These are phyloP conservation scores for Cicer yamashitae DNA, from an alignment of 306 rosid genomes.

Conservation along the genomic window DNA sequence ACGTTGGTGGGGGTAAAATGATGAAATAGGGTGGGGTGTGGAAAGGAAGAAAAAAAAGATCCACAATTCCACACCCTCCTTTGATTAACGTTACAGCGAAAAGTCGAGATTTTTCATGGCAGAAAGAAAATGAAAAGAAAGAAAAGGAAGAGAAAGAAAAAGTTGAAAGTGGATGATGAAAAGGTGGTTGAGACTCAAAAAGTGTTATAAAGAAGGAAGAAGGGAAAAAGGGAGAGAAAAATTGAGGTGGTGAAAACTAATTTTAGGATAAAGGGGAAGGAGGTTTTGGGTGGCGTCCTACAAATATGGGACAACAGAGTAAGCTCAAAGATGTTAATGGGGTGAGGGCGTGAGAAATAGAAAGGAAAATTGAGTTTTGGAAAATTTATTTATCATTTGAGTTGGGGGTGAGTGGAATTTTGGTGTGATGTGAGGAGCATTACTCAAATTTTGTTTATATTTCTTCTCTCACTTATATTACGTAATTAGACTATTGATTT, in stretches of 20 bases:
- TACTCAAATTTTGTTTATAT: background rate
- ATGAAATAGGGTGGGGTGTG: constrained; percentile 36
- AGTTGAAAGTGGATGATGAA: background rate
- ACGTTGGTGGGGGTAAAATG: background rate
- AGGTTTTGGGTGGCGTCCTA: constrained; percentile 29
- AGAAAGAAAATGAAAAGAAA: background rate
- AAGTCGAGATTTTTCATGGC: constrained; percentile 1
- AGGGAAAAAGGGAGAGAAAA: background rate
- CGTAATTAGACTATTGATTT: constrained; percentile 11
- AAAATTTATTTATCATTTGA: background rate
- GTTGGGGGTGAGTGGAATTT: constrained; percentile 28
- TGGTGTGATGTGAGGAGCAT: constrained; percentile 44
- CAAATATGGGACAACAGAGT: constrained; percentile 30
- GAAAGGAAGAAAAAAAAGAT: constrained; percentile 20
- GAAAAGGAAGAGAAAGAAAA: background rate
- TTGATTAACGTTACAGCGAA: background rate
- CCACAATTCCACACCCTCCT: constrained; percentile 44
- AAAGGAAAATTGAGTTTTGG: background rate
- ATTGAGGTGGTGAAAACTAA: constrained; percentile 12
- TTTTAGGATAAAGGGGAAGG: constrained; percentile 6
- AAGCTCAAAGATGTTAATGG: background rate
- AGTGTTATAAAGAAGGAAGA: constrained; percentile 3
- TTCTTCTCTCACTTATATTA: background rate
- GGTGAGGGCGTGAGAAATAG: background rate
- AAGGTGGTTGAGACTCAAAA: background rate